Percentiles rank a stretch among this genome's conserved stretches.
Conservation (phyloP, 2,329 filamentous ascomycete genomes). For the Verticillium tricorpus region DNA sequence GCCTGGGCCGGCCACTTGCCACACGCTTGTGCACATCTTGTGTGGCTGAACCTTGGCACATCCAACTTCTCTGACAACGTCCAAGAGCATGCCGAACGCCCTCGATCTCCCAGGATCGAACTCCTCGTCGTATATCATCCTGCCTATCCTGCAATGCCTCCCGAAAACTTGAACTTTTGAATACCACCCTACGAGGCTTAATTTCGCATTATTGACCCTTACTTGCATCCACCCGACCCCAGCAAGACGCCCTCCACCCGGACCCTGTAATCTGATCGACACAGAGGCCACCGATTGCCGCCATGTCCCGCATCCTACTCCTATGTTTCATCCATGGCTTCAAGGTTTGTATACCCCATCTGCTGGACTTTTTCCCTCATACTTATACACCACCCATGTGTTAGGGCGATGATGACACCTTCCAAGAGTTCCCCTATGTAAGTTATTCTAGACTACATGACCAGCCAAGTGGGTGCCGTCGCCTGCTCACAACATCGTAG, state of each 20-base stretch:
- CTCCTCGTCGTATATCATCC: not conserved
- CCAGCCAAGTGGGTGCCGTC: not conserved
- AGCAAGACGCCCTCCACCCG: not conserved
- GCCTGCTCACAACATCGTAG: constrained; percentile 9
- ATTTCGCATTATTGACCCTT: not conserved
- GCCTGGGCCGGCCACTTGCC: not conserved
- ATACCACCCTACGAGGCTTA: not conserved
- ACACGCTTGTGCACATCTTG: constrained; percentile 8
- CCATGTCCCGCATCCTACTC: constrained; percentile 54
- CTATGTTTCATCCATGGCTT: constrained; percentile 75
- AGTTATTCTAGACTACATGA: constrained; percentile 1
- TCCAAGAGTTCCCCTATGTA: constrained; percentile 58
- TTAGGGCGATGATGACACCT: constrained; percentile 65
- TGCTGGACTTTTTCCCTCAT: not conserved
- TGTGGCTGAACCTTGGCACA: constrained; percentile 14
- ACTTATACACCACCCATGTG: not conserved
- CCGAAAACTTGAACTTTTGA: not conserved
- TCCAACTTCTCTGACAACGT: constrained; percentile 1
- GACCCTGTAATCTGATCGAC: not conserved
- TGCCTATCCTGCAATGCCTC: not conserved
- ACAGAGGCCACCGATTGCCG: not conserved
- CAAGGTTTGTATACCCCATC: constrained; percentile 40
- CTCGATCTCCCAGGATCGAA: not conserved
- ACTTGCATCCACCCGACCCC: not conserved
- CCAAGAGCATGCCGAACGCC: not conserved